These are phyloP conservation scores for Candida suzukii DNA, from an alignment of 805 yeast genomes.

Conservation along the genomic window DNA sequence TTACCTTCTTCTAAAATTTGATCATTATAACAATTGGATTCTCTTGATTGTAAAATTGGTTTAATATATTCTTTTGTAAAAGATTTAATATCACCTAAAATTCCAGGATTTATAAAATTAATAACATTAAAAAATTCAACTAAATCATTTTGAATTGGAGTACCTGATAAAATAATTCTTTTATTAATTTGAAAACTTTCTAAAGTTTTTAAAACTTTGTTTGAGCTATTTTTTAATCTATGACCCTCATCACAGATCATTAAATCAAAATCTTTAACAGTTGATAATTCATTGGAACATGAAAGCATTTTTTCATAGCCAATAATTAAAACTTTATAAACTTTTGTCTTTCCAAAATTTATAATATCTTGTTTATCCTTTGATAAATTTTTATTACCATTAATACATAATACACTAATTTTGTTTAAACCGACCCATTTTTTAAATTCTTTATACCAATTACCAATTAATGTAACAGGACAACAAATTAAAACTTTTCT, in stretches of 20 bases:
- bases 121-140: slow-evolving; percentile 74
- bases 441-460: slow-evolving; percentile 83
- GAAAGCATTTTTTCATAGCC: slow-evolving; percentile 79
- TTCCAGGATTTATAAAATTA: slow-evolving; percentile 80
- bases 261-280: slow-evolving; percentile 47
- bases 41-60: slow-evolving; percentile 73
- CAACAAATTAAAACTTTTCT: slow-evolving; percentile 73
- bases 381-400: slow-evolving; percentile 37
- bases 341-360: slow-evolving; percentile 58
- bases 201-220: slow-evolving; percentile 63
- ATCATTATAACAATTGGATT: slow-evolving; percentile 46
- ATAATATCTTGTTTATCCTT: slow-evolving; percentile 52
- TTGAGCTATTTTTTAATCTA: slow-evolving; percentile 66
- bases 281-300: slow-evolving; percentile 41
- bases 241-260: slow-evolving; percentile 96
- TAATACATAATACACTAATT: slow-evolving; percentile 59
- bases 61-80: slow-evolving; percentile 56
- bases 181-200: slow-evolving; percentile 45
- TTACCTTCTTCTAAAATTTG: slow-evolving; percentile 49
- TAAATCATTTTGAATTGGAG: slow-evolving; percentile 77
- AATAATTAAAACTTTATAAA: slow-evolving; percentile 75
- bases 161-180: slow-evolving; percentile 72
- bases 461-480: slow-evolving; percentile 82
- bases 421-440: slow-evolving; percentile 77
- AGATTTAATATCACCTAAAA: slow-evolving; percentile 52